Conservation (phyloP, 2,329 filamentous ascomycete species). For the Penicillium thymicola region DNA sequence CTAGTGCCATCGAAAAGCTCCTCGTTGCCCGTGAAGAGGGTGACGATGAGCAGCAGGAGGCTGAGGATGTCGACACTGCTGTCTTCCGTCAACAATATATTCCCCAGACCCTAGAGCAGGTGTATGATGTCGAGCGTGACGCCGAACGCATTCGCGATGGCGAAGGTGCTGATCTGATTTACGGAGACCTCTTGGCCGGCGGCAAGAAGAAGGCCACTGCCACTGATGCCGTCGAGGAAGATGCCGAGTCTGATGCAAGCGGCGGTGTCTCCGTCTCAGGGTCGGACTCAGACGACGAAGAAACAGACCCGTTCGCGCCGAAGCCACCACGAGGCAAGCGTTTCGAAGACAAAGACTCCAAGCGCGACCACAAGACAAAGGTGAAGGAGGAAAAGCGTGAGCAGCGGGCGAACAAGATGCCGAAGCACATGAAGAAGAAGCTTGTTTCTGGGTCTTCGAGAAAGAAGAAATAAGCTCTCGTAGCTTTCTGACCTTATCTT, state of each 20-base stretch:
- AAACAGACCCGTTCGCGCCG: conserved; percentile 57
- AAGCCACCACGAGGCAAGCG: conserved; percentile 73
- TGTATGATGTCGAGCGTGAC: conserved; percentile 93
- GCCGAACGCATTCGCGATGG: conserved; percentile 72
- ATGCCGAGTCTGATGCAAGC: conserved; percentile 34
- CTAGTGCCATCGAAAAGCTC: conserved; percentile 62
- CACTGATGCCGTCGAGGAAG: conserved; percentile 33
- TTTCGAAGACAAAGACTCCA: conserved; percentile 88
- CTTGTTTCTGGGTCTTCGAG: conserved; percentile 30
- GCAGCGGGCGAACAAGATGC: conserved; percentile 91
- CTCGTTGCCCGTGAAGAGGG: conserved; percentile 56
- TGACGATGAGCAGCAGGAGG: conserved; percentile 50
- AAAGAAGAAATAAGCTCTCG: conserved; percentile 36
- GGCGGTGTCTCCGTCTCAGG: conserved; percentile 37
- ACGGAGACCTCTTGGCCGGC: conserved; percentile 77
- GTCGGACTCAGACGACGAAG: conserved; percentile 45
- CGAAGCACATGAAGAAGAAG: conserved; percentile 87
- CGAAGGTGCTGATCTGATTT: conserved; percentile 73
- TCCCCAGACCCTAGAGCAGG: conserved; percentile 89
- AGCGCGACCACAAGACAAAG: conserved; percentile 80
- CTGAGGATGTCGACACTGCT: conserved; percentile 70
- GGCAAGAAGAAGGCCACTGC: conserved; percentile 41
- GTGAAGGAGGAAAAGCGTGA: conserved; percentile 96
- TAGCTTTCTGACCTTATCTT: conserved; percentile 11
- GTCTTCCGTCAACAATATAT: conserved; percentile 97